Conservation (phyloP, 129 eudicot genomes). For the Deinandra increscens region DNA sequence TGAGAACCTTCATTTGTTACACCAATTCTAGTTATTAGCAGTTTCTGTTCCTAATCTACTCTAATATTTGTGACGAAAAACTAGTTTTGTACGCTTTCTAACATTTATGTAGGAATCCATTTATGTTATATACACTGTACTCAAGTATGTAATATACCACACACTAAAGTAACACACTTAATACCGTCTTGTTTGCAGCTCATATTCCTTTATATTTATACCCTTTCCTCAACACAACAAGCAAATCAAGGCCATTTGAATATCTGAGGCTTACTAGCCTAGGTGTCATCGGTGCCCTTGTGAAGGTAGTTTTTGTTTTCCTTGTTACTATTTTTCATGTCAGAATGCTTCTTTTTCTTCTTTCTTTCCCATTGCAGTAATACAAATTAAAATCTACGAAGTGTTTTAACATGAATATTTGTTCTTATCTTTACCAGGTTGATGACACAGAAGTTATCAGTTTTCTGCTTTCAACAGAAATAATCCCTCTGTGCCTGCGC, state of each 20-base stretch:
- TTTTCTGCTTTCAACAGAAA: conserved; percentile 85
- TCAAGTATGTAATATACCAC: neutral
- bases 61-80: neutral
- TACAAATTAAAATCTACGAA: neutral
- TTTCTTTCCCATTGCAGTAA: neutral
- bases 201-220: conserved; percentile 82
- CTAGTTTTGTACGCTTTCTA: neutral
- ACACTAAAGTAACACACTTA: neutral
- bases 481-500: conserved; percentile 84
- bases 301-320: conserved; percentile 52
- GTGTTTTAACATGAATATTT: neutral
- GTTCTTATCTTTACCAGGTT: conserved; percentile 49
- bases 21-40: neutral
- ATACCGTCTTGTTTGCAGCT: conserved; percentile 56
- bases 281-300: conserved; percentile 95
- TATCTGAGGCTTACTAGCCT: conserved; percentile 91
- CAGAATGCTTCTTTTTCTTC: neutral
- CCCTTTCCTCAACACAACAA: conserved; percentile 87
- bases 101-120: neutral
- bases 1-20: neutral
- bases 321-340: neutral
- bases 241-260: conserved; percentile 91
- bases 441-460: conserved; percentile 90
- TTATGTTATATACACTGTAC: neutral
- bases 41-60: neutral